phyloP scores from a whole-genome alignment of 164 flowering plant genomes.

The Echeveria elegans region DNA sequence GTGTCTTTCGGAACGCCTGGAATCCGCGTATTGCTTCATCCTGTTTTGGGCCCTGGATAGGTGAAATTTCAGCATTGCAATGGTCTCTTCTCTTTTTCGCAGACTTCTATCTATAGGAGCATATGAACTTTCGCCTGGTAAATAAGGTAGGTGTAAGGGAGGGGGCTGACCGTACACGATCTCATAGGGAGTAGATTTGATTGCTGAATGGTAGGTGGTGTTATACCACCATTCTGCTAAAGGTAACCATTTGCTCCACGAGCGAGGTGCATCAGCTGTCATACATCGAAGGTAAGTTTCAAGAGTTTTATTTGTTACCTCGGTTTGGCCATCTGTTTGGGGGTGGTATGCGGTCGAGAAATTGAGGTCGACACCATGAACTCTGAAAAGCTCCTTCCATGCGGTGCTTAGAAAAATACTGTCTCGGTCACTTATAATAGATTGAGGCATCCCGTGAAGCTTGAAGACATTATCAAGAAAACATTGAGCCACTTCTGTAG shows the following conservation, averaged over 20 bases:
- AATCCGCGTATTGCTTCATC: background rate
- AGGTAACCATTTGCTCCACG: background rate
- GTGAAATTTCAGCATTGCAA: background rate
- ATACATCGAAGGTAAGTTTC: background rate
- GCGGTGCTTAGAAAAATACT: background rate
- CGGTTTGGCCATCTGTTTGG: constrained; percentile 3
- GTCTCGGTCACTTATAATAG: background rate
- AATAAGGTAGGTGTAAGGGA: background rate
- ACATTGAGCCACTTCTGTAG: background rate
- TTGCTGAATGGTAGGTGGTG: background rate
- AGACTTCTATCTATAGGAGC: background rate
- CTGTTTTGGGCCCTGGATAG: background rate
- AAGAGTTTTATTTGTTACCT: background rate
- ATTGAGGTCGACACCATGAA: background rate
- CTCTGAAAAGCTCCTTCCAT: background rate
- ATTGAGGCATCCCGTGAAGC: background rate
- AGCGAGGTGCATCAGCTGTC: background rate
- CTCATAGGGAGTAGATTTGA: background rate
- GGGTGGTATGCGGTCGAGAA: background rate
- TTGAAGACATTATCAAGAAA: background rate
- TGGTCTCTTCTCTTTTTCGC: background rate
- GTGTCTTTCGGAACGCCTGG: background rate
- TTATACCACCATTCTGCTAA: background rate
- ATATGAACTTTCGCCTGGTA: background rate
- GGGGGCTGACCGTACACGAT: background rate